Conservation (phyloP, 108 stramenopile genomes). For the Poteriospumella lacustris region DNA sequence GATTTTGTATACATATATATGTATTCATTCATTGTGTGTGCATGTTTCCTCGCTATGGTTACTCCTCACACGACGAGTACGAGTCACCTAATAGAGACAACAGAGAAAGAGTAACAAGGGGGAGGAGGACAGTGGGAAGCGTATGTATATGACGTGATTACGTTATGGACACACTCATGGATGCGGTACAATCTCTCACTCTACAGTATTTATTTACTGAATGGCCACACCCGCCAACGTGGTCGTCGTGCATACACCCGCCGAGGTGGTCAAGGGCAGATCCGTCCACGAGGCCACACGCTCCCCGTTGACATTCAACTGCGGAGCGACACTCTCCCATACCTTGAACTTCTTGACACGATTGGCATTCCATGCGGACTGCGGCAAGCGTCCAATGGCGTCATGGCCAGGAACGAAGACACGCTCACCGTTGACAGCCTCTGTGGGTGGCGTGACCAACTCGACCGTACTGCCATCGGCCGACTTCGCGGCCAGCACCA, state of each 20-base stretch:
- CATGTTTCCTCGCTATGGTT: too few relatives aligned
- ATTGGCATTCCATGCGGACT: background rate
- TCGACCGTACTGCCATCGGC: constrained; percentile 21
- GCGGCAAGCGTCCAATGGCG: background rate
- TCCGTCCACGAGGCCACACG: constrained; percentile 33
- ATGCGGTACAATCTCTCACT: too few relatives aligned
- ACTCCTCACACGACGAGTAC: too few relatives aligned
- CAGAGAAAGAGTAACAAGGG: too few relatives aligned
- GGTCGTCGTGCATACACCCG: constrained; percentile 31
- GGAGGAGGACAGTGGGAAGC: too few relatives aligned
- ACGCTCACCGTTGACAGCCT: constrained; percentile 26
- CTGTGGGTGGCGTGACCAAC: constrained; percentile 33
- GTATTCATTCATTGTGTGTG: too few relatives aligned
- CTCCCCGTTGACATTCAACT: constrained; percentile 34
- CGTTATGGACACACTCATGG: too few relatives aligned
- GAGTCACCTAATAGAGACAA: too few relatives aligned
- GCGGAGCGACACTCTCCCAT: constrained; percentile 32
- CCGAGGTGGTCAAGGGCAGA: constrained; percentile 33
- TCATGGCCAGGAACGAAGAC: constrained; percentile 3
- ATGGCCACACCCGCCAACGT: constrained; percentile 24
- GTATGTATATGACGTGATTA: too few relatives aligned
- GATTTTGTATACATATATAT: too few relatives aligned
- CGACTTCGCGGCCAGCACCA: constrained; percentile 39
- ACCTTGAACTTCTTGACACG: constrained; percentile 45
- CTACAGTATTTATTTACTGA: background rate